Conservation (phyloP, 1,284 basidiomycete species). For the Microbotryum scabiosae region DNA sequence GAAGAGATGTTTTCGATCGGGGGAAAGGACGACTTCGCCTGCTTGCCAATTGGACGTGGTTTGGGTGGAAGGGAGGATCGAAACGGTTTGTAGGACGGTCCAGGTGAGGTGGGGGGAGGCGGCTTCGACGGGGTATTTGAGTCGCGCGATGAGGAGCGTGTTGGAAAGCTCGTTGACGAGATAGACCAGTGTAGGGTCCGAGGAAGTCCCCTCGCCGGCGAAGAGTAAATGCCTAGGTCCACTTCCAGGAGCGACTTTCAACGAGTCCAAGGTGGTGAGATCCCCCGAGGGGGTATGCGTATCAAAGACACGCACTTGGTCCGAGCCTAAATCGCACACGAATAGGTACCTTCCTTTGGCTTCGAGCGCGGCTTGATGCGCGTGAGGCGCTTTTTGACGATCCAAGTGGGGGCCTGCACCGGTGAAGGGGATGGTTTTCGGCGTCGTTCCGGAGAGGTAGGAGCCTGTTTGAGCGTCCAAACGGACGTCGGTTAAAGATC, state of each 20-base stretch:
- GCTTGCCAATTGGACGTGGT: slow-evolving; percentile 11
- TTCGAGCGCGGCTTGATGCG: slow-evolving; percentile 25
- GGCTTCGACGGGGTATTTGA: slow-evolving; percentile 6
- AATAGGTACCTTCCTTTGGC: slow-evolving; percentile 18
- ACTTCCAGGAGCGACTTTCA: slow-evolving; percentile 7
- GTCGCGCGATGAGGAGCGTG: slow-evolving; percentile 10
- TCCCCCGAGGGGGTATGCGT: not conserved
- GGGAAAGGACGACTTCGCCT: slow-evolving; percentile 18
- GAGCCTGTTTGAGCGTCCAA: no score
- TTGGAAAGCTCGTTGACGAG: slow-evolving; percentile 22
- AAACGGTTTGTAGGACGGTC: slow-evolving; percentile 3
- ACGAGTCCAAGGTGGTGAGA: not conserved
- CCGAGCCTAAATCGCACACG: slow-evolving; percentile 23
- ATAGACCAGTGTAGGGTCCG: slow-evolving; percentile 15
- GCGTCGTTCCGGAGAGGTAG: no score
- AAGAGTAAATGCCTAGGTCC: slow-evolving; percentile 25
- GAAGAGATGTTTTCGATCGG: slow-evolving; percentile 9
- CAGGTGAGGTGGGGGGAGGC: not conserved
- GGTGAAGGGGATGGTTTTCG: no score
- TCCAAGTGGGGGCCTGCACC: not conserved
- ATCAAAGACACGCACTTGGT: slow-evolving; percentile 15
- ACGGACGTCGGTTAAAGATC: not conserved
- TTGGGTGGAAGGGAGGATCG: slow-evolving; percentile 11
- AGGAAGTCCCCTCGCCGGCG: not conserved
- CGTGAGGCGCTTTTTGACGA: slow-evolving; percentile 22